phyloP scores from a whole-genome alignment of 1,284 basidiomycete genomes.

The Tylopilus sp. region DNA sequence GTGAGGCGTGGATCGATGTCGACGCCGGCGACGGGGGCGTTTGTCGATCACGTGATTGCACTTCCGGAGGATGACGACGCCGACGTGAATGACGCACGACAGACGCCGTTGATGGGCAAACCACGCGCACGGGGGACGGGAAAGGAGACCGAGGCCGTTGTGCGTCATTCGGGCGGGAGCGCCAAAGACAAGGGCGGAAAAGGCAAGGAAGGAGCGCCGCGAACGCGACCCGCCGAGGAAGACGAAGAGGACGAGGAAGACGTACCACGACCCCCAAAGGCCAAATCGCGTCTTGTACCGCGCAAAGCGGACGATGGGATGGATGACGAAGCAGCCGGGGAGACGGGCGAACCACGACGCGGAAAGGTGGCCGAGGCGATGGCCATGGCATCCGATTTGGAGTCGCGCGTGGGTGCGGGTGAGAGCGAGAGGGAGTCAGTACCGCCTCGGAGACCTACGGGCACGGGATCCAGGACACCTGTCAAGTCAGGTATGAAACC shows the following conservation, averaged over 20 bases:
- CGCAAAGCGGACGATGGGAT: background rate
- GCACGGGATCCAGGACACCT: slow-evolving; percentile 16
- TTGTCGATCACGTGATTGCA: slow-evolving; percentile 26
- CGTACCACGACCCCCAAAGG: background rate
- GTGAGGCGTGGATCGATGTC: background rate
- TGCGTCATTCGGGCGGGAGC: background rate
- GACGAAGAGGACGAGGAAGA: background rate
- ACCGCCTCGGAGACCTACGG: slow-evolving; percentile 15
- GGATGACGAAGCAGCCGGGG: background rate
- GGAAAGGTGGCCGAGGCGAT: background rate
- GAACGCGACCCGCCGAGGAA: background rate
- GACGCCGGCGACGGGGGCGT: slow-evolving; percentile 14
- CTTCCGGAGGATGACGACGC: slow-evolving; percentile 19
- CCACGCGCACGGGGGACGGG: background rate
- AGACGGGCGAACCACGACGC: background rate
- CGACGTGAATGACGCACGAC: background rate
- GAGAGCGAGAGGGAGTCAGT: background rate
- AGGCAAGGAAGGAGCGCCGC: background rate
- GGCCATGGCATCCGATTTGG: slow-evolving; percentile 1
- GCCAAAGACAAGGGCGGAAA: background rate
- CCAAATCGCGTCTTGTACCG: background rate
- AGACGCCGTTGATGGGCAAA: background rate
- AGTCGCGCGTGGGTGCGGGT: background rate
- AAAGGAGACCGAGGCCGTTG: slow-evolving; percentile 26
- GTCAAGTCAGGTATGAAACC: slow-evolving; percentile 34